Conservation (phyloP, 129 eudicot genomes). For the Rutidosis leptorrhynchoides region DNA sequence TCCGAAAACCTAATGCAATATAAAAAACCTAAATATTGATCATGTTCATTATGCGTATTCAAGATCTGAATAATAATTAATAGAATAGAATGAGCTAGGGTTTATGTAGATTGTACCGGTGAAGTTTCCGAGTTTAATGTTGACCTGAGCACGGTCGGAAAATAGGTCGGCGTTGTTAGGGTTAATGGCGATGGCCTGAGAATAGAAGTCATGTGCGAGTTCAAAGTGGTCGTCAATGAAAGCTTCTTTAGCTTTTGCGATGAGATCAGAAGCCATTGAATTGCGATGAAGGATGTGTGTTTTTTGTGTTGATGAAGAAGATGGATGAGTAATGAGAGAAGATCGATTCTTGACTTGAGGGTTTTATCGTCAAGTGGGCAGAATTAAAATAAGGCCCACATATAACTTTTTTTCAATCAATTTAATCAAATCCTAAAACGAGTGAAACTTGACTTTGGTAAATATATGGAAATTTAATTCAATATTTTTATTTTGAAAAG, state of each 20-base stretch:
- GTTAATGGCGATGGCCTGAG: slow-evolving; percentile 60
- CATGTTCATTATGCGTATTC: neutral
- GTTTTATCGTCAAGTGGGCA: too few species aligned
- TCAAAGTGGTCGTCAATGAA: slow-evolving; percentile 89
- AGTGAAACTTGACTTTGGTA: too few species aligned
- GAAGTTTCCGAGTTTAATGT: slow-evolving; percentile 62
- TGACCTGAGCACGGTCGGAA: slow-evolving; percentile 83
- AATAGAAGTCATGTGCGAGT: slow-evolving; percentile 65
- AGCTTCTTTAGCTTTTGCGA: slow-evolving; percentile 61
- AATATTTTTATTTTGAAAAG: too few species aligned
- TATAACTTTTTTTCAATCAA: too few species aligned
- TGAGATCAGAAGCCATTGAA: slow-evolving; percentile 70
- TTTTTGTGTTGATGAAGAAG: too few species aligned
- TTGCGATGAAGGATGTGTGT: too few species aligned
- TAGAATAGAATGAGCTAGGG: neutral
- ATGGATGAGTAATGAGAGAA: too few species aligned
- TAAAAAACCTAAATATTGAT: neutral
- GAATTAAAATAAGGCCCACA: too few species aligned
- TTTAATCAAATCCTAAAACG: too few species aligned
- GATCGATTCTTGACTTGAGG: too few species aligned
- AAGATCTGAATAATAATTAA: neutral
- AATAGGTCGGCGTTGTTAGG: slow-evolving; percentile 50
- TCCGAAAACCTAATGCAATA: neutral
- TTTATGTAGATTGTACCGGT: slow-evolving; percentile 42
- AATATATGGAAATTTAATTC: too few species aligned